These are phyloP conservation scores for Teunomyces stri DNA, from an alignment of 805 yeast species.

Conservation along the genomic window DNA sequence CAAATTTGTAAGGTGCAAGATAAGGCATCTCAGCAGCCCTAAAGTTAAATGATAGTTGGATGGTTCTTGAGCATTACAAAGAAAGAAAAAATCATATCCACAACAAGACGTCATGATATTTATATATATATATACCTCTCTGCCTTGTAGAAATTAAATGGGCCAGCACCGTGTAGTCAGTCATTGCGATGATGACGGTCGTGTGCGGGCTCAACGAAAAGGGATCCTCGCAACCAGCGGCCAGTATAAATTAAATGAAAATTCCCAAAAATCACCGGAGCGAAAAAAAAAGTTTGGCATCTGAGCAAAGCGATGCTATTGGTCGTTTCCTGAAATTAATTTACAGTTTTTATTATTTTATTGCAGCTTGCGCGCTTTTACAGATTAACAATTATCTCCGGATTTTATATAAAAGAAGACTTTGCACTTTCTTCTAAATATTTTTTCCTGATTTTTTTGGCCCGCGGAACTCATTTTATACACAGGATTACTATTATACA, in stretches of 20 bases:
- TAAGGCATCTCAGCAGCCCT: neutral
- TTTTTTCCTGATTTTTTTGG: slow-evolving; percentile 2
- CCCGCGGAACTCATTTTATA: slow-evolving; percentile 4
- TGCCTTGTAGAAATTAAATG: neutral
- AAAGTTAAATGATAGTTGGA: neutral
- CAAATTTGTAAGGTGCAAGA: neutral
- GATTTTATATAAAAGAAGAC: slow-evolving; percentile 6
- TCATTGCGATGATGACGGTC: slow-evolving; percentile 2
- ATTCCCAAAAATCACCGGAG: slow-evolving; percentile 5
- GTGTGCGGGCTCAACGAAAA: slow-evolving; percentile 8
- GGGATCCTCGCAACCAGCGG: slow-evolving; percentile 4
- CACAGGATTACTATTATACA: neutral
- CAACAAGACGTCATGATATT: neutral
- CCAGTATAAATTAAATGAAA: slow-evolving; percentile 10
- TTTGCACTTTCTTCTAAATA: slow-evolving; percentile 8
- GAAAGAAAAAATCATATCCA: neutral
- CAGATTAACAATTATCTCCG: neutral
- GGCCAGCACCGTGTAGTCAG: slow-evolving; percentile 1
- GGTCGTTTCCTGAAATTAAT: slow-evolving; percentile 6
- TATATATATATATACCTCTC: neutral
- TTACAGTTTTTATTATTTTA: slow-evolving; percentile 1
- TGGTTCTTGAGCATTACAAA: neutral
- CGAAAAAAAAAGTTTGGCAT: slow-evolving; percentile 2
- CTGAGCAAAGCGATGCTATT: slow-evolving; percentile 9
- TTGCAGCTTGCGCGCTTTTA: slow-evolving; percentile 1